Evolutionary conservation across 78 protist genomes (phyloP).

Genomic region (Trichosphaerium sp.): DNA sequence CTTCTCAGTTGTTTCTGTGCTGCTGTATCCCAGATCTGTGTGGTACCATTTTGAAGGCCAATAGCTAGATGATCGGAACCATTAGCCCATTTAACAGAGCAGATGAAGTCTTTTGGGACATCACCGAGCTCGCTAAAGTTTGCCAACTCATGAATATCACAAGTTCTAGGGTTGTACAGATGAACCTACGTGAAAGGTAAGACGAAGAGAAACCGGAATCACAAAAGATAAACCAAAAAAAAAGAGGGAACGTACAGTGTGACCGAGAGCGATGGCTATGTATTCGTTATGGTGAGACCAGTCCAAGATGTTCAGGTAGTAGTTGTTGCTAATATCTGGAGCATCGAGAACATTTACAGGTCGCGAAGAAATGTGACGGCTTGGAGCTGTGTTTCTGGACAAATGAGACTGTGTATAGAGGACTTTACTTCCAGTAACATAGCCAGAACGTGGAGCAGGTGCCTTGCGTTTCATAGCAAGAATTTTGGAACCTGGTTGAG

Average conservation of each 20-base stretch:
- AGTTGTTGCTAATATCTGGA: slow-evolving; percentile 93
- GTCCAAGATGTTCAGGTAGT: slow-evolving; percentile 95
- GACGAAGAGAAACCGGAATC: too few relatives aligned
- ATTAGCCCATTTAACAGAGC: slow-evolving; percentile 70
- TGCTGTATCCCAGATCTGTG: slow-evolving; percentile 86
- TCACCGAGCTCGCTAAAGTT: not conserved
- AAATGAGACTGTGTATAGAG: slow-evolving; percentile 59
- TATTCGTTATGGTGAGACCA: slow-evolving; percentile 79
- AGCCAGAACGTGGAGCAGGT: slow-evolving; percentile 46
- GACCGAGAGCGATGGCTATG: slow-evolving; percentile 93
- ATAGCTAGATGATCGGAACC: slow-evolving; percentile 86
- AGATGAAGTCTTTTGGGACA: slow-evolving; percentile 49
- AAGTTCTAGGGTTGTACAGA: slow-evolving; percentile 92
- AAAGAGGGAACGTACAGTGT: too few relatives aligned
- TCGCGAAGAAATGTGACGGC: slow-evolving; percentile 34
- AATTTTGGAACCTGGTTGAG: slow-evolving; percentile 69
- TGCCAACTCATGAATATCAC: slow-evolving; percentile 58
- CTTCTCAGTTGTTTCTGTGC: slow-evolving; percentile 49
- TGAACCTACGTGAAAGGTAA: too few relatives aligned
- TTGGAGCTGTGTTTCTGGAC: too few relatives aligned
- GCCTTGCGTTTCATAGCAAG: slow-evolving; percentile 80
- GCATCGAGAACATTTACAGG: slow-evolving; percentile 82
- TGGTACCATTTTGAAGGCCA: slow-evolving; percentile 71
- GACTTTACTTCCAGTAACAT: slow-evolving; percentile 28
- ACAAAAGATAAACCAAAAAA: too few relatives aligned